Evolutionary conservation across 768 basidiomycete genomes (phyloP).

Genomic region (Boletus insuetus): DNA sequence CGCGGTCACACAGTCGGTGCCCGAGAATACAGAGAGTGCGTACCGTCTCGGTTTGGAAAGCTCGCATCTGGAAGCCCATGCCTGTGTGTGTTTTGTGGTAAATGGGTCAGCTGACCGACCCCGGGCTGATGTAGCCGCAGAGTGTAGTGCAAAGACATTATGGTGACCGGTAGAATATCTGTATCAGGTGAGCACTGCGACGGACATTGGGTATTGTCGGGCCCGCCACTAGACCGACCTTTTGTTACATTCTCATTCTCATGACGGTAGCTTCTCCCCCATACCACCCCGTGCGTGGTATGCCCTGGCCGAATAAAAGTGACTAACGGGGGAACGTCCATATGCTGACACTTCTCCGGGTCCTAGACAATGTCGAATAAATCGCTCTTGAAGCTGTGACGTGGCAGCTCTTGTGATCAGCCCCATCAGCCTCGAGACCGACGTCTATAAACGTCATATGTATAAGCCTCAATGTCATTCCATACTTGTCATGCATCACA

Average conservation of each 20-base stretch:
- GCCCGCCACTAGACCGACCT: background rate
- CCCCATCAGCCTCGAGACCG: no score
- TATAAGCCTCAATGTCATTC: background rate
- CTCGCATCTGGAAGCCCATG: background rate
- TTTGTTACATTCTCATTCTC: conserved; percentile 8
- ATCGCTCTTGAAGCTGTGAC: no score
- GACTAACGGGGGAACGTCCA: no score
- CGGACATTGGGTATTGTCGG: background rate
- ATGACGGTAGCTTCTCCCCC: background rate
- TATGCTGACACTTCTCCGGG: no score
- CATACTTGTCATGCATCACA: background rate
- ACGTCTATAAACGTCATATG: background rate
- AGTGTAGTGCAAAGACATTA: background rate
- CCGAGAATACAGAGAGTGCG: background rate
- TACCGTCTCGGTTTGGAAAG: background rate
- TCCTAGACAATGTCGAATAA: no score
- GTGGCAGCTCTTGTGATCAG: no score
- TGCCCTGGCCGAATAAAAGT: background rate
- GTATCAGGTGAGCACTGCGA: no score
- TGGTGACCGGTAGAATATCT: background rate
- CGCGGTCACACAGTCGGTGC: background rate
- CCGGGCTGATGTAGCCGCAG: conserved; percentile 1
- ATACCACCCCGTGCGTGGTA: background rate
- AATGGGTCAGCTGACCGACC: conserved; percentile 4
- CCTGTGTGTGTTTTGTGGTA: background rate